phyloP scores from a whole-genome alignment of 495 filamentous ascomycete species.

The Rhizodiscina lignyota region DNA sequence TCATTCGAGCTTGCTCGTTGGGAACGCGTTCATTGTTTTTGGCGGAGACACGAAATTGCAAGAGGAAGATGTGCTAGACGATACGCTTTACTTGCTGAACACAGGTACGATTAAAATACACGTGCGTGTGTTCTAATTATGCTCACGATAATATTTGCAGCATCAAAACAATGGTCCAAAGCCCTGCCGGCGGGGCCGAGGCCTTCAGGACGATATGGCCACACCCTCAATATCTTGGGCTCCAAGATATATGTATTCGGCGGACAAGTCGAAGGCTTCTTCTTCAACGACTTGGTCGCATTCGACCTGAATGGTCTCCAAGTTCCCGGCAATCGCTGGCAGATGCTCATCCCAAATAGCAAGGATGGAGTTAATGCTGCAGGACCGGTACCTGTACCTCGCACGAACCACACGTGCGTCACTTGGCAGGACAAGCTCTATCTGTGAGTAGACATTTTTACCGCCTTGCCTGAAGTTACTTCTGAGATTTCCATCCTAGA shows the following conservation, averaged over 20 bases:
- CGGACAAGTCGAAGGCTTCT: slow-evolving; percentile 90
- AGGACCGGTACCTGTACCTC: slow-evolving; percentile 58
- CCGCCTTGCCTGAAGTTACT: not conserved
- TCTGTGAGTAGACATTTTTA: slow-evolving; percentile 41
- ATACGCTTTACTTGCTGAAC: slow-evolving; percentile 92
- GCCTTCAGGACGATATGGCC: slow-evolving; percentile 85
- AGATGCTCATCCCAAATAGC: slow-evolving; percentile 65
- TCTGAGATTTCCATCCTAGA: slow-evolving; percentile 23
- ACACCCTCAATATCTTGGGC: slow-evolving; percentile 88
- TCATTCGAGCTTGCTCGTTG: slow-evolving; percentile 84
- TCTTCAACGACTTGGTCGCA: slow-evolving; percentile 94
- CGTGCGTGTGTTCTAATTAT: not conserved
- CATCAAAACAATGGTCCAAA: slow-evolving; percentile 94
- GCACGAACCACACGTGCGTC: slow-evolving; percentile 89
- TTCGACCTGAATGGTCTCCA: slow-evolving; percentile 94
- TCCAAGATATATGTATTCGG: slow-evolving; percentile 96
- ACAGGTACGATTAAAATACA: slow-evolving; percentile 51
- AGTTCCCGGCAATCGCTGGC: slow-evolving; percentile 78
- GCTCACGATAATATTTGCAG: slow-evolving; percentile 27
- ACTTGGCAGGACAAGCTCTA: slow-evolving; percentile 90
- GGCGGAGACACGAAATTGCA: slow-evolving; percentile 97
- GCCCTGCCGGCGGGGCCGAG: slow-evolving; percentile 69
- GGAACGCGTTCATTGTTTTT: slow-evolving; percentile 98
- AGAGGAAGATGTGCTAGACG: slow-evolving; percentile 76
- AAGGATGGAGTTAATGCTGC: slow-evolving; percentile 47